Evolutionary conservation across 352 stramenopile species (phyloP), one percentile per base, ranked within the genome.

Genomic region (Phytophthora tentaculata): DNA sequence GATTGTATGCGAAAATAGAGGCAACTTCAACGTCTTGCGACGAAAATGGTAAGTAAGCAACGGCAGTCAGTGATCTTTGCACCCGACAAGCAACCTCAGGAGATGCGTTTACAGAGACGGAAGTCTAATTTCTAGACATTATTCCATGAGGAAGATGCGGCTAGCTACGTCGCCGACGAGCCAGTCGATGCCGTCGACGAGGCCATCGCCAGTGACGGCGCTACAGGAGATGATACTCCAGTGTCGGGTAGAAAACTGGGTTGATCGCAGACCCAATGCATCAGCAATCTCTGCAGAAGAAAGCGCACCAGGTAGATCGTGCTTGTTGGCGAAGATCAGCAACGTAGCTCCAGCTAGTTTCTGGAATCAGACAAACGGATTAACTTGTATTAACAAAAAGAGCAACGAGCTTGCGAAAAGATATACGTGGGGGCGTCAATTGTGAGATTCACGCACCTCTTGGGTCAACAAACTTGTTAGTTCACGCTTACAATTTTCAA

Each of bases 261-360:
- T 77, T 5, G 82, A 87, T 44, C 76, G 79, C 59, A 99, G 85
- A 14, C 90, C 87, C 26, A 99, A 80, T 17, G 86, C 76, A 39
- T 95, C 69, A 13, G 86, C 90, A 69, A 99, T 99, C 67, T 98
- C 91, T 16, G 93, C 80, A 5, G 78, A 81, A 12, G 83, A 83
- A 12, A 99, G 73, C 23, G 97, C 96, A 2, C 97, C 96, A 8
- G 83, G 83, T 6, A 99, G 73, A 69, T 99, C 98, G 73, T 99
- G 97, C 71, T 99, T 99, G 86, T 99, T 99, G 29, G 97, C 97
- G 61, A 99, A 98, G 67, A 99, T 98, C 35, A 99, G 80, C n/a
- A 99, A 81, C 48, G 94, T 98, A 9, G 97, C 97, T n/a, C 97
- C 97, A 2, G 96, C 96, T 43, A 99, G 84, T 89, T 99, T 99